phyloP scores from a whole-genome alignment of 2,329 filamentous ascomycete species.

The Setomelanomma holmii region DNA sequence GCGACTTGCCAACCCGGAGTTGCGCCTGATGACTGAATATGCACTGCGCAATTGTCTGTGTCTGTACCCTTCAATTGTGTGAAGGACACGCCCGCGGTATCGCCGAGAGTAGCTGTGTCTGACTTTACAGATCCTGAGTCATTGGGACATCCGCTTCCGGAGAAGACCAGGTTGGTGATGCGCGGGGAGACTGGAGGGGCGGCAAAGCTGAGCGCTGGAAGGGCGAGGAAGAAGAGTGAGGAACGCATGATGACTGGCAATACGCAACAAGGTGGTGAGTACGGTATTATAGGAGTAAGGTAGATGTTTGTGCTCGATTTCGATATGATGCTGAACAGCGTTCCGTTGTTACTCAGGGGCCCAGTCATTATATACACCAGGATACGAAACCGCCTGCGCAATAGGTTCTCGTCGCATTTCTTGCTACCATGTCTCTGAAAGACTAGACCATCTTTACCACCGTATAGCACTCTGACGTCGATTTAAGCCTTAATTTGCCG shows the following conservation, averaged over 20 bases:
- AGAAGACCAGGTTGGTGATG: conserved; percentile 35
- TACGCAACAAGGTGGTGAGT: not conserved
- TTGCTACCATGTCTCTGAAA: conserved; percentile 1
- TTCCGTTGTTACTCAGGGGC: not conserved
- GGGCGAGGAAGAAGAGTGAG: conserved; percentile 19
- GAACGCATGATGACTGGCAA: conserved; percentile 18
- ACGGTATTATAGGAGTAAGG: not conserved
- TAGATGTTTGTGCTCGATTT: not conserved
- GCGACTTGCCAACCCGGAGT: conserved; percentile 40
- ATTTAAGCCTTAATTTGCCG: conserved; percentile 25
- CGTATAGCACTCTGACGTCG: conserved; percentile 25
- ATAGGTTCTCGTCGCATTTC: not conserved
- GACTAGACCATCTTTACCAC: conserved; percentile 14
- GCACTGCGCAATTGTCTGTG: conserved; percentile 40
- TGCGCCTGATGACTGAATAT: conserved; percentile 33
- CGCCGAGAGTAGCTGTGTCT: conserved; percentile 22
- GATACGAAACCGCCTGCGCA: not conserved
- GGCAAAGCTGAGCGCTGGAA: conserved; percentile 21
- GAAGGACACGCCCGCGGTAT: conserved; percentile 33
- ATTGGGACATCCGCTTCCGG: conserved; percentile 38
- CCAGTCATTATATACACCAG: conserved; percentile 12
- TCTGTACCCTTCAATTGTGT: conserved; percentile 28
- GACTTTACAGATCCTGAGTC: conserved; percentile 30
- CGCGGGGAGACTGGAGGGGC: conserved; percentile 28
- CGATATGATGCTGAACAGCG: not conserved